Percentiles rank a stretch among this genome's conserved stretches.
These are phyloP conservation scores for Papiliotrema nemorosa DNA, from an alignment of 1,284 basidiomycete genomes.

Conservation along the genomic window DNA sequence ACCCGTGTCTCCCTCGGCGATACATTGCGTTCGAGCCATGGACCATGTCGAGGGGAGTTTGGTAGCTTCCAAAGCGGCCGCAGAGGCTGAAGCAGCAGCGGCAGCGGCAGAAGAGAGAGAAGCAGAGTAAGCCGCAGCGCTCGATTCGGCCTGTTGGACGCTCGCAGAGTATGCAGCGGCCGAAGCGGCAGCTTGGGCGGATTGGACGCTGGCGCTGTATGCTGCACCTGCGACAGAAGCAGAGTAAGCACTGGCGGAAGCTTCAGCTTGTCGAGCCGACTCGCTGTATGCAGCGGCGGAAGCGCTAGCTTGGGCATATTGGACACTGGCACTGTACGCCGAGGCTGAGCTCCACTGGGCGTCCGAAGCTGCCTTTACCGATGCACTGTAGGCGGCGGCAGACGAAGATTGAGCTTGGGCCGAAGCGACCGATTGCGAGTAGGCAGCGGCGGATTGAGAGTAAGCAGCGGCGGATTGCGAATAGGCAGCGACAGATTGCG, in stretches of 20 bases:
- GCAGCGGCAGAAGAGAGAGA: slow-evolving; percentile 13
- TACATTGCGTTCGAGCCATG: slow-evolving; percentile 32
- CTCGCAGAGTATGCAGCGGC: neutral
- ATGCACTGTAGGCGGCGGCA: slow-evolving; percentile 1
- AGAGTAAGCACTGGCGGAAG: slow-evolving; percentile 1
- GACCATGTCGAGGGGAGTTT: slow-evolving; percentile 31
- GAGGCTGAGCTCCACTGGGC: neutral
- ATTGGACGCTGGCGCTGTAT: neutral
- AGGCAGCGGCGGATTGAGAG: slow-evolving; percentile 1
- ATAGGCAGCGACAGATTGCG: neutral
- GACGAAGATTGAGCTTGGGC: neutral
- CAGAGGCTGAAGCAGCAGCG: slow-evolving; percentile 28
- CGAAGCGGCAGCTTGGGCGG: slow-evolving; percentile 11
- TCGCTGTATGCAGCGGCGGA: neutral
- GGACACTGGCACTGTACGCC: neutral
- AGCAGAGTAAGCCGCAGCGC: slow-evolving; percentile 8
- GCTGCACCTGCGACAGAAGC: neutral
- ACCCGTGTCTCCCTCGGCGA: slow-evolving; percentile 32
- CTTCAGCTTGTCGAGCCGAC: neutral
- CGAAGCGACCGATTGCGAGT: neutral
- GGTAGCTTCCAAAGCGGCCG: slow-evolving; percentile 12
- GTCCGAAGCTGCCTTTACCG: neutral
- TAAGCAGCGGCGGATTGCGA: neutral
- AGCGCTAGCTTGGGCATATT: neutral
- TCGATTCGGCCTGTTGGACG: slow-evolving; percentile 9